Base-by-base conservation (phyloP, 306 rosid species). In the Pterocarpus macrocarpus region DNA sequence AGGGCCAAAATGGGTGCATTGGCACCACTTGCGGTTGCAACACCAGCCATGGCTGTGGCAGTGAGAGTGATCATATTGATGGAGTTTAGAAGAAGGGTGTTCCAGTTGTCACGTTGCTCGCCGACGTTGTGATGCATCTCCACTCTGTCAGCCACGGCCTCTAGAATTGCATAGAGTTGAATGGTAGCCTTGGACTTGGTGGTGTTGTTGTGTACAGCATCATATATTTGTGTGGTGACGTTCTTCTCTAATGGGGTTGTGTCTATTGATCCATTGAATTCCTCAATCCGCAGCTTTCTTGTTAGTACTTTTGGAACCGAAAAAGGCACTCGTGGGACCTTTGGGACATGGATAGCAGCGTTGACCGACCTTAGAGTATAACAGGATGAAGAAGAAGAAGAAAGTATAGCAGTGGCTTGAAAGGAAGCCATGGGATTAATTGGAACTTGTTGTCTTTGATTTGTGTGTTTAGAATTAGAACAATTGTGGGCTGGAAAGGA, bases 141-240 rank as follows among this genome's bases (percentile, higher is more conserved):
- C 2, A 83, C 76, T 16, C 92, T 78, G 53, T 91, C 88, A 0
- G 81, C 61, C 3, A 89, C 87, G 5, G 85, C 75, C 44, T 88
- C 89, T 7, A 88, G 65, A 50, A 89, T 45, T 34, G 85, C 82
- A 3, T 86, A 86, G 49, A 91, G 86, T 69, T 89, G 84, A 14
- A 58, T 11, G 16, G 45, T 22, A 22, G 28, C 28, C 44, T 2
- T 73, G 4, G 65, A 45, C 5, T 75, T 44, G 17, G 85, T 28
- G 2, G 69, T 13, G 43, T 10, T 14, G 80, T 38, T 13, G 44
- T 8, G 32, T 10, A 28, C 14, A 32, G 36, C 36, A 55, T 72
- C 52, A 3, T 45, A 3, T 4, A 36, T 38, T 12, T n/a, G 38
- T 10, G 3, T 33, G 43, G 58, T 13, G 41, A 4, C 76, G 47